Evolutionary conservation across 2,329 filamentous ascomycete species (phyloP).

Genomic region (Didymella exigua): DNA sequence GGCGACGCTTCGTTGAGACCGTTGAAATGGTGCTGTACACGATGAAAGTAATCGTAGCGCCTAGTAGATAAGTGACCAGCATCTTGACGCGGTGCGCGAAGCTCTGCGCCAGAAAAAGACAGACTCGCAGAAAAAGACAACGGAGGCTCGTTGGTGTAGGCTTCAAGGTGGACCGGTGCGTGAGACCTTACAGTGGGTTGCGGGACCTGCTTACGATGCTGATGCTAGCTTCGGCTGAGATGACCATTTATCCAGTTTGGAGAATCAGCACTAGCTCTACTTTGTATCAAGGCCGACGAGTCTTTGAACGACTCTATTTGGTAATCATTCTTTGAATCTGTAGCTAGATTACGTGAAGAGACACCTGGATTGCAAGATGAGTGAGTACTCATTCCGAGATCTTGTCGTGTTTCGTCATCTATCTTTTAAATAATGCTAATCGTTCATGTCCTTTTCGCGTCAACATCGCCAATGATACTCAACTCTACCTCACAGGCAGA

Average conservation of each 20-base stretch:
- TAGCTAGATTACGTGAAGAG: too few relatives aligned
- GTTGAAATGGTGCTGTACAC: neutral
- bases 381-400: neutral
- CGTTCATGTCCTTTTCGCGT: neutral
- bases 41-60: neutral
- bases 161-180: neutral
- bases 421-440: neutral
- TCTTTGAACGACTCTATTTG: too few relatives aligned
- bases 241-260: neutral
- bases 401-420: neutral
- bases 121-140: neutral
- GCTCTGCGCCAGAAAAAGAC: neutral
- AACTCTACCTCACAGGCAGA: constrained; percentile 28
- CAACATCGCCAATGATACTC: neutral
- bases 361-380: too few relatives aligned
- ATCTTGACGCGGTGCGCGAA: neutral
- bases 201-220: neutral
- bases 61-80: neutral
- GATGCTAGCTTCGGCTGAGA: neutral
- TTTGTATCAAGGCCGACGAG: neutral
- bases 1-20: neutral
- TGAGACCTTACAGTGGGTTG: neutral
- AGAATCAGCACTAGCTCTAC: neutral
- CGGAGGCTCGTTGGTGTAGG: neutral
- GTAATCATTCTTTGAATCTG: too few relatives aligned